A percentile compares a stretch with the other conserved stretches of the same genome.
Evolutionary conservation across 2,329 filamentous ascomycete species (phyloP).

Genomic region (Sporothrix humicola): DNA sequence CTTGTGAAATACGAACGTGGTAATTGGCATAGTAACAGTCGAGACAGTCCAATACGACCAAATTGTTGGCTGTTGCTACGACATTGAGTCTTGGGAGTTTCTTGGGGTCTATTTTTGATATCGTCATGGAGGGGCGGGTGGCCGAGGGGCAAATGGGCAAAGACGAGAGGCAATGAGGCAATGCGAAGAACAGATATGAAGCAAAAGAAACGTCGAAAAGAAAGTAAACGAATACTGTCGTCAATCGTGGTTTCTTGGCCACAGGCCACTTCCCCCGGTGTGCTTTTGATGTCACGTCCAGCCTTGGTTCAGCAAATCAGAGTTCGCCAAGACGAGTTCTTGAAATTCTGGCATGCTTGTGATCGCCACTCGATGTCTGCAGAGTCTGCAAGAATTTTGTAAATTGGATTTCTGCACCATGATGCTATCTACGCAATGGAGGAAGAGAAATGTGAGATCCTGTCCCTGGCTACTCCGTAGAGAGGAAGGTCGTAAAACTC

Average conservation of each 20-base stretch:
- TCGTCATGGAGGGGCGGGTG: neutral
- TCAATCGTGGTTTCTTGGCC: neutral
- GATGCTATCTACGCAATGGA: conserved; percentile 11
- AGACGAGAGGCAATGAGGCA: neutral
- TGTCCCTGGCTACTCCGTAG: neutral
- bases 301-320: conserved; percentile 18
- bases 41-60: neutral
- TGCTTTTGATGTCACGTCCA: conserved; percentile 12
- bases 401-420: conserved; percentile 17
- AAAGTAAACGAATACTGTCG: neutral
- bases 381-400: neutral
- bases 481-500: no score
- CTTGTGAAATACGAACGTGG: conserved; percentile 1
- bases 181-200: neutral
- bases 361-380: neutral
- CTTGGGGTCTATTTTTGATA: neutral
- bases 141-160: conserved; percentile 4
- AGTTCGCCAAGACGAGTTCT: conserved; percentile 9
- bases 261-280: neutral
- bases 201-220: neutral
- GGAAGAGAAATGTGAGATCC: neutral
- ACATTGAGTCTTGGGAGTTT: neutral
- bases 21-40: no score
- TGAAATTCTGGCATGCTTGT: conserved; percentile 12
- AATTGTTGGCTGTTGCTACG: neutral